phyloP scores from a whole-genome alignment of 1,139 yeast species.

The Pichia sp. region DNA sequence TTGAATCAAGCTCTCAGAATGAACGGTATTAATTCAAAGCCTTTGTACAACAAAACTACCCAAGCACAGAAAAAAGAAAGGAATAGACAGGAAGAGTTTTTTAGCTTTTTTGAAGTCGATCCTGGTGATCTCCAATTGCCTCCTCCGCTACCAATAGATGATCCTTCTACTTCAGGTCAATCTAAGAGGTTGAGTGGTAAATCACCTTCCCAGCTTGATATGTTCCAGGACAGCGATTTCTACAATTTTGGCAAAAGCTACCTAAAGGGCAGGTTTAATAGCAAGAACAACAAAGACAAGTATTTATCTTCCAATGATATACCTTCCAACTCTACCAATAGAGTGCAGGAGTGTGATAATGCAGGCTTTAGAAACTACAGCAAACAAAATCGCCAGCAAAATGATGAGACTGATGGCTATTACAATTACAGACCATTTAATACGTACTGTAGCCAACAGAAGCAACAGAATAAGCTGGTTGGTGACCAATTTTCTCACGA shows the following conservation, averaged over 20 bases:
- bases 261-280: background rate
- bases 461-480: background rate
- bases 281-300: background rate
- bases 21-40: slow-evolving; percentile 15
- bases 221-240: background rate
- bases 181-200: background rate
- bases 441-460: background rate
- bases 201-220: slow-evolving; percentile 6
- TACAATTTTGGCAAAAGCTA: background rate
- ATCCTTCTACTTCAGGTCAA: background rate
- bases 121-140: slow-evolving; percentile 9
- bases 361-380: too few relatives aligned
- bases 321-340: slow-evolving; percentile 6
- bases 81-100: slow-evolving; percentile 4
- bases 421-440: slow-evolving; percentile 7
- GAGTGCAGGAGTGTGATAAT: background rate
- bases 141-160: slow-evolving; percentile 7
- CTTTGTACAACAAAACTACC: slow-evolving; percentile 8
- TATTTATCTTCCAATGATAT: background rate
- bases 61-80: slow-evolving; percentile 10
- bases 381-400: background rate
- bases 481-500: too few relatives aligned
- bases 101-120: slow-evolving; percentile 2
- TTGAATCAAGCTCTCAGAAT: slow-evolving; percentile 10
- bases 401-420: background rate